phyloP scores from a whole-genome alignment of 2,329 filamentous ascomycete species.

The Claviceps capensis region DNA sequence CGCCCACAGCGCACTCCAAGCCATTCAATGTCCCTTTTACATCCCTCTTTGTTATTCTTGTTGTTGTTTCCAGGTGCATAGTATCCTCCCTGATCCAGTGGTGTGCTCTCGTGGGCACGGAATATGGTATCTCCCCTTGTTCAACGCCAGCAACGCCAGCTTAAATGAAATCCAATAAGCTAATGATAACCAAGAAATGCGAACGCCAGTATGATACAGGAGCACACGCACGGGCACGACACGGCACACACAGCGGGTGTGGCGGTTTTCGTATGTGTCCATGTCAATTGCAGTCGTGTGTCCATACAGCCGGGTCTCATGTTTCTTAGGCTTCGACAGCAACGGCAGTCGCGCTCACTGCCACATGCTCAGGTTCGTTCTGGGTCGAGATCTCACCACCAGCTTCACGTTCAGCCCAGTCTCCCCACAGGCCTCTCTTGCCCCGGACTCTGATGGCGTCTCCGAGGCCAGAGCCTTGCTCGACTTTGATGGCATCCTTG shows the following conservation, averaged over 20 bases:
- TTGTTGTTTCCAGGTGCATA: not conserved
- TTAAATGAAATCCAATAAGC: conserved; percentile 15
- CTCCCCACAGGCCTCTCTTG: conserved; percentile 93
- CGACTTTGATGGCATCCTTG: conserved; percentile 95
- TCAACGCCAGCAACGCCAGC: conserved; percentile 16
- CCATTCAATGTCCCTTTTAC: conserved; percentile 8
- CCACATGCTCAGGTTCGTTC: conserved; percentile 27
- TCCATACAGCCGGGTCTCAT: conserved; percentile 5
- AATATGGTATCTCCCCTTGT: conserved; percentile 23
- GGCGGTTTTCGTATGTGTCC: not conserved
- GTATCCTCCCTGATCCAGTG: conserved; percentile 8
- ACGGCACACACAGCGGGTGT: conserved; percentile 1
- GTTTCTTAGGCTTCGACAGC: conserved; percentile 22
- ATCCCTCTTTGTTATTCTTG: conserved; percentile 2
- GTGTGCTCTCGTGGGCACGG: conserved; percentile 13
- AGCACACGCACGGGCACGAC: conserved; percentile 4
- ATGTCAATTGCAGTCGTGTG: not conserved
- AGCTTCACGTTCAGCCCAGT: conserved; percentile 75
- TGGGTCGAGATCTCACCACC: conserved; percentile 46
- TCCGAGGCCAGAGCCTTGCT: conserved; percentile 67
- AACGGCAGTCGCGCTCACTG: conserved; percentile 18
- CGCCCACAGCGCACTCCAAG: not conserved
- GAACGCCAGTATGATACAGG: conserved; percentile 21
- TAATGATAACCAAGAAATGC: conserved; percentile 17
- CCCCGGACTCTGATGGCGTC: conserved; percentile 71